Base-by-base conservation (phyloP, 768 basidiomycete species). In the Pleurotus salmoneostramineus region DNA sequence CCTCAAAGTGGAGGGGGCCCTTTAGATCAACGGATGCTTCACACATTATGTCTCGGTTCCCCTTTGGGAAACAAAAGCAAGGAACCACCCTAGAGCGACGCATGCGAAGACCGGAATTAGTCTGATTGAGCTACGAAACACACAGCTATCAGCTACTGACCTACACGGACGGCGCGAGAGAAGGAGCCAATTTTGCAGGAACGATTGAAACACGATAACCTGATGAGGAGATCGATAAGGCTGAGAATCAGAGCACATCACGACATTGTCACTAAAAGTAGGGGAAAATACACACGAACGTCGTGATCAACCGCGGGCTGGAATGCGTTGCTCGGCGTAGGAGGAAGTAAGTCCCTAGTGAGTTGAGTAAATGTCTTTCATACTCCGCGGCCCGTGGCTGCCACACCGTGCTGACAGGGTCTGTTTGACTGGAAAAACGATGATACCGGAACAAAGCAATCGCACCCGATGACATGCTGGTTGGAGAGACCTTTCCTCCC, bases 341-440 rank as follows among this genome's bases (percentile, higher is more conserved):
- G 40, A 55, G 52, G 52, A 55, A 55, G 52, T 55, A 55, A 55
- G 52, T 55, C 15, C 52, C 52, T 55, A 31, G 17, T 21, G 27
- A 27, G 15, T 55, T 43, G 36, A 42, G 27, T 27, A 15, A 15
- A 8, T 2, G n/a, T 12, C 37, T 42, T 55, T 55, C 52, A 55
- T 31, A 55, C 52, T 55, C 52, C 52, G 52, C 52, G 52, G 40
- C 52, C 40, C 40, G 37, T 43, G 40, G 6, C 15, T 42, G 52
- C 43, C 27, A 37, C 21, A 50, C 48, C 8, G 15, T 43, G n/a
- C 52, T 43, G 52, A 43, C 50, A 52, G 48, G 48, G 48, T 31
- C 48, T 50, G 0, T 50, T 6, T n/a, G 3, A 27, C 14, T 7
- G 48, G 21, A 27, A 27, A 27, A 27, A 27, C 21, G 21, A 27